Evolutionary conservation across 1,284 basidiomycete species (phyloP).

Genomic region (Naganishia cerealis): DNA sequence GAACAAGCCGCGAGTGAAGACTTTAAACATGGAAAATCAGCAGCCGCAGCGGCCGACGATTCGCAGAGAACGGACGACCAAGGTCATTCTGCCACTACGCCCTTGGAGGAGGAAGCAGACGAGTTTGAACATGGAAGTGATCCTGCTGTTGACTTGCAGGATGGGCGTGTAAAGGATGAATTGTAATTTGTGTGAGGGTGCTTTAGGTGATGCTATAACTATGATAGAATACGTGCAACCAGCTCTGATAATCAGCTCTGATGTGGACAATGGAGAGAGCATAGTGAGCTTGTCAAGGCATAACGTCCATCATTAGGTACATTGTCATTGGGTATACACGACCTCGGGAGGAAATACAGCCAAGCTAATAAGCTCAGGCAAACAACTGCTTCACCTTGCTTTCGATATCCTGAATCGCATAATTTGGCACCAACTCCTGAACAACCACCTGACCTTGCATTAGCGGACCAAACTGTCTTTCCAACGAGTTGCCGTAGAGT

Average conservation of each 20-base stretch:
- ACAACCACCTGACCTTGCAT: constrained; percentile 6
- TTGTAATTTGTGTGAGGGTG: neutral
- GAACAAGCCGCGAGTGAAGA: constrained; percentile 21
- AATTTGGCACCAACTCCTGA: constrained; percentile 27
- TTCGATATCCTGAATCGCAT: constrained; percentile 25
- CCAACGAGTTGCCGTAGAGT: constrained; percentile 1
- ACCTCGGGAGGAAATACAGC: neutral
- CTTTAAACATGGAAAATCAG: constrained; percentile 29
- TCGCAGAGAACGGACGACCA: constrained; percentile 1
- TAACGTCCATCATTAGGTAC: neutral
- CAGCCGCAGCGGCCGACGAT: neutral
- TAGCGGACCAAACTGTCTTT: constrained; percentile 1
- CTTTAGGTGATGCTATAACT: neutral
- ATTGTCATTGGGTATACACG: neutral
- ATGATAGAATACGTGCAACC: neutral
- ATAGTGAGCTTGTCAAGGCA: neutral
- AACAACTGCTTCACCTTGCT: constrained; percentile 28
- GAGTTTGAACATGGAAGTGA: constrained; percentile 29
- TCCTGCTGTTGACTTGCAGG: constrained; percentile 7
- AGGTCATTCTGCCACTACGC: constrained; percentile 27
- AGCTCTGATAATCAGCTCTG: too few relatives aligned
- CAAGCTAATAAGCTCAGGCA: neutral
- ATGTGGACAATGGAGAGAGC: neutral
- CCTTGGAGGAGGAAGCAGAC: constrained; percentile 32
- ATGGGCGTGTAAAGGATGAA: constrained; percentile 19